Evolutionary conservation across 306 rosid genomes (phyloP), one percentile per base, ranked within the genome.

Genomic region (Cicer bijugum): DNA sequence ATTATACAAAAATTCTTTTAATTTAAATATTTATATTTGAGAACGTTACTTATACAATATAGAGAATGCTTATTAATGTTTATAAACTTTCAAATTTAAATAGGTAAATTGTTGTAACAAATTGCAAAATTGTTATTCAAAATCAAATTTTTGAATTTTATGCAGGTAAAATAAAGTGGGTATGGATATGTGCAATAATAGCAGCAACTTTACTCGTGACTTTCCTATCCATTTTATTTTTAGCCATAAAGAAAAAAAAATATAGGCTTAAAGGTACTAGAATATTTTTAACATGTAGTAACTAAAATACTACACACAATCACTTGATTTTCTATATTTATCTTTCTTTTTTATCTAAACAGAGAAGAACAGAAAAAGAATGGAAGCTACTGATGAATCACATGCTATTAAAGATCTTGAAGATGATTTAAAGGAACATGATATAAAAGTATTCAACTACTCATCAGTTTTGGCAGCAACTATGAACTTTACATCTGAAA

Each of bases 401-500:
- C 9, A 20, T 16, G 0, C 0, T 7, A 19, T 45, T 0, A 9
- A 6, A 9, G 71, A 57, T 14, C 19, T 61, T 53, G 46, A 12
- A 23, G 12, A 37, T 1, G 71, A 61, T 12, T 6, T 60, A 2
- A 33, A 65, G 9, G 59, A 57, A 56, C 72, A 62, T 64, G 77
- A 44, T 17, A 59, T 59, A 12, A 73, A 12, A 10, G 17, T 15
- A 15, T 73, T 59, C 60, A 20, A 37, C 59, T 81, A 81, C 28
- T 16, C 46, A 8, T 74, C 75, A 8, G 6, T 82, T 14, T 20
- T 78, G 45, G 77, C 16, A 17, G 83, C 75, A 17, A 82, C 82
- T 14, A 51, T 38, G 15, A 17, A 48, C 14, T 78, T 82, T 67
- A 45, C 77, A 9, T 9, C 23, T 6, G 57, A 20, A 23, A 77